Evolutionary conservation across 495 filamentous ascomycete genomes (phyloP).

Genomic region (Neurospora sp.): DNA sequence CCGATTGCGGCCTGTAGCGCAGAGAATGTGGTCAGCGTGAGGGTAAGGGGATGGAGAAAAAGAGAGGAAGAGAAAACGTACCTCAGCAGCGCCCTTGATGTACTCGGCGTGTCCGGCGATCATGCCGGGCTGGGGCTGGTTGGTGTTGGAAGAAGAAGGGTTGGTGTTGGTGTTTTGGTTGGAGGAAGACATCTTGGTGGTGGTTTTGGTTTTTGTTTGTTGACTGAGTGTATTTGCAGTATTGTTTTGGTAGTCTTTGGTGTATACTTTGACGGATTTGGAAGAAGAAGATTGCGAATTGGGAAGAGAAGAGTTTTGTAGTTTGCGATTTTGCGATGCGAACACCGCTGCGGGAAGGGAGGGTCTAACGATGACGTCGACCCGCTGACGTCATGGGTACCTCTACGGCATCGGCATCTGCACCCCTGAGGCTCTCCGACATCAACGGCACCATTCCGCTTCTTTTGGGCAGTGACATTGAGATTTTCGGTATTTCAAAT

Average conservation of each 20-base stretch:
- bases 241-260: neutral
- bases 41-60: no score
- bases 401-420: neutral
- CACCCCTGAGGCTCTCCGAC: neutral
- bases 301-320: neutral
- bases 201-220: neutral
- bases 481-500: neutral
- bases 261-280: neutral
- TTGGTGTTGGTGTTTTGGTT: constrained; percentile 6
- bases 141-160: neutral
- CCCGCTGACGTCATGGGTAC: neutral
- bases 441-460: neutral
- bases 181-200: constrained; percentile 9
- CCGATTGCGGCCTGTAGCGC: constrained; percentile 17
- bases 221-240: neutral
- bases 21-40: no score
- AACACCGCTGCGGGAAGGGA: neutral
- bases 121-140: constrained; percentile 24
- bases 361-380: neutral
- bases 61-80: constrained; percentile 4
- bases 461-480: neutral
- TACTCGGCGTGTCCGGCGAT: constrained; percentile 35
- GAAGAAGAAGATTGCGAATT: no score
- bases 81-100: constrained; percentile 39
- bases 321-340: neutral